Base-by-base conservation (phyloP, 257 asterid species). In the Rehmannia glutinosa region DNA sequence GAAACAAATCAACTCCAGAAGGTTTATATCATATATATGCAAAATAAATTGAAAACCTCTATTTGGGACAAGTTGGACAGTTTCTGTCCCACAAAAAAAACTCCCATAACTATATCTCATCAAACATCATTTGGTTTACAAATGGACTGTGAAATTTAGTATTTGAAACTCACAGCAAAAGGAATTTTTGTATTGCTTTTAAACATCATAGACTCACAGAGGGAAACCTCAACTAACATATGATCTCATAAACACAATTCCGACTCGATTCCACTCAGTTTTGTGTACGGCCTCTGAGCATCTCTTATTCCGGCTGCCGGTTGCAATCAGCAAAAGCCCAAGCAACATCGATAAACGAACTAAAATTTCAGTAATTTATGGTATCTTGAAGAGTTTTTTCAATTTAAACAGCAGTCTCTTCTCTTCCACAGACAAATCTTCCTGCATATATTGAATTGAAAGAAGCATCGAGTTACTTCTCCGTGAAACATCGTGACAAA, bases 351-450 rank as follows among this genome's bases (percentile, higher is more conserved):
- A 16, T 7, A 57, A 12, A 50, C 56, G 1, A 12, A 5, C 51
- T 28, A 47, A 55, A 42, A 4, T 30, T n/a, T 41, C 10, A 28
- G 20, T 24, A 66, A 49, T 43, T 85, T 73, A 92, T 13, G 73
- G 92, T 59, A 93, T 93, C 88, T 81, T 82, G 81, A 93, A 90
- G 65, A 93, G 78, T 28, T 62, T 83, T 73, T 93, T 93, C 83
- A 93, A 68, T 78, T 78, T 93, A 53, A 83, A 85, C n/a, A 90
- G 82, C 39, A 90, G 86, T 67, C 69, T 77, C 83, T 86, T 88
- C 24, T 86, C 98, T 9, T 90, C 98, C 54, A 55, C 57, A n/a
- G 90, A 72, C 63, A 93, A 73, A 53, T 90, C 97, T 0, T 80
- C 85, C 97, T 93, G 96, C 41, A 55, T 16, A 73, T 25, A 24